Base-by-base conservation (phyloP, 768 basidiomycete genomes). In the Termitomyces sp. region DNA sequence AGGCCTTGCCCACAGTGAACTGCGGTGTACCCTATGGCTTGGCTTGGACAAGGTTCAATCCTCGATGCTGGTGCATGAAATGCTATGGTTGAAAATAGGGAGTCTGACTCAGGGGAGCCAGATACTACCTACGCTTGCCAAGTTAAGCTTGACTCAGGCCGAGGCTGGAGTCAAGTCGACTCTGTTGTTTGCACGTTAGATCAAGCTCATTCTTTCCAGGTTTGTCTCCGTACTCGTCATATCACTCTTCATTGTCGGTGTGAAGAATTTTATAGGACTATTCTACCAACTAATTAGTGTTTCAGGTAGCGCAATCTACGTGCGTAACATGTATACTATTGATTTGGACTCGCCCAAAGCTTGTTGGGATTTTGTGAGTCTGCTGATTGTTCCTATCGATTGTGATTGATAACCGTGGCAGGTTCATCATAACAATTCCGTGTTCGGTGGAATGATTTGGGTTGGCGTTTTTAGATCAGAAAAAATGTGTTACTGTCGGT, bases 71-170 rank as follows among this genome's bases (percentile, higher is more conserved):
- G 62, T 49, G 49, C 59, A 35, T 63, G 59, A 44, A 26, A 58
- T 48, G 5, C 28, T 21, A 21, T 45, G 17, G 17, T 12, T 17
- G 40, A 9, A 26, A 0, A 2, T n/a, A 17, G 0, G 15, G 12
- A 47, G 41, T 49, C 26, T 51, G 30, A 52, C 17, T 14, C 8
- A 11, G 24, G 24, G 44, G 1, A 28, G 47, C 50, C 24, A 61
- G 70, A 86, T 64, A 82, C 82, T 0, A 82, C 84, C 59, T 86
- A 86, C 62, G 84, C 82, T 2, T 82, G 82, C 60, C 72, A 70
- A 52, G 84, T 85, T 65, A 81, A 80, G 55, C 66, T 68, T 35
- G 84, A 86, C 68, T n/a, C 84, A 86, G 61, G 66, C 79, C 14
- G 60, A 60, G 34, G 61, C 61, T 24, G 61, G 61, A 12, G 59